Evolutionary conservation across 495 filamentous ascomycete genomes (phyloP).

Genomic region (Filosporella fistucella): DNA sequence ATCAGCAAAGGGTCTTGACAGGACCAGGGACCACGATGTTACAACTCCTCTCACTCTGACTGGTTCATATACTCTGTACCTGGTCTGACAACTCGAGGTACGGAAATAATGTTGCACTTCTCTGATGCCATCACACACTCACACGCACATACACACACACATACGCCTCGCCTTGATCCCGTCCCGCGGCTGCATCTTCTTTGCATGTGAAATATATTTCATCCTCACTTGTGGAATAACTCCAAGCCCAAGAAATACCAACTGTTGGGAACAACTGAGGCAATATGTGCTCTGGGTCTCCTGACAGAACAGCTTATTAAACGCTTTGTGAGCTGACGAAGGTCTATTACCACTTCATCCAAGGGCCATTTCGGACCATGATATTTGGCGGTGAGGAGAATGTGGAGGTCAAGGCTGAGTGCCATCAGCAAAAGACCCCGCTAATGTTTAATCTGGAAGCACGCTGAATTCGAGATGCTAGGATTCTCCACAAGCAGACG

Average conservation of each 20-base stretch:
- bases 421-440: neutral
- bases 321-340: neutral
- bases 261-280: neutral
- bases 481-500: slow-evolving; percentile 15
- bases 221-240: neutral
- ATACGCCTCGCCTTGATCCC: too few relatives aligned
- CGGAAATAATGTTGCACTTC: too few relatives aligned
- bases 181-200: slow-evolving; percentile 13
- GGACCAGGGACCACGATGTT: too few relatives aligned
- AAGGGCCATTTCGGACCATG: neutral
- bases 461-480: slow-evolving; percentile 1
- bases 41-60: too few relatives aligned
- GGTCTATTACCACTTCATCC: neutral
- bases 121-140: too few relatives aligned
- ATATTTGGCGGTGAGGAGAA: slow-evolving; percentile 12
- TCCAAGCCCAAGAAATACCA: neutral
- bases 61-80: too few relatives aligned
- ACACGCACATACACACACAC: too few relatives aligned
- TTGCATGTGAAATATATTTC: slow-evolving; percentile 15
- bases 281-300: neutral
- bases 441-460: neutral
- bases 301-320: neutral
- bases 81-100: too few relatives aligned
- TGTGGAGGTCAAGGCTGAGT: neutral
- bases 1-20: too few relatives aligned